Base-by-base conservation (phyloP, 2,329 filamentous ascomycete species). In the Microdochium bolleyi region DNA sequence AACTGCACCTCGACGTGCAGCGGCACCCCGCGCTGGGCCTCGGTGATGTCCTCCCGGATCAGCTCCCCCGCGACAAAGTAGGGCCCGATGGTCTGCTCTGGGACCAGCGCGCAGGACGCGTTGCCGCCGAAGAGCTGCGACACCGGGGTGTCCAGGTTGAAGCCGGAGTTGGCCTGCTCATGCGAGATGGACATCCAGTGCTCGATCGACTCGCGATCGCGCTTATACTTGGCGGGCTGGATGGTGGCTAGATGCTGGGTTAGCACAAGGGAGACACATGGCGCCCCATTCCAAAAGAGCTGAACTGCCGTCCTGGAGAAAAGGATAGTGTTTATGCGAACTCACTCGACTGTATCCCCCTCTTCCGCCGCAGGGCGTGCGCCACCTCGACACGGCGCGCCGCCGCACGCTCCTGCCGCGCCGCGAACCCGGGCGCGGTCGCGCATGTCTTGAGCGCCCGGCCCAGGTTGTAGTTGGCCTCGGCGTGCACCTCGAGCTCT, bases 1-100 rank as follows among this genome's bases (percentile, higher is more conserved):
- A 70, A 64, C 55, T 73, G 69, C 24, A 71, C 52, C 51, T 73
- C 70, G n/a, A 73, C 62, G 55, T 70, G 68, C 14, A 73, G 50
- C 2, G 66, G 64, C 2, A 74, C 62, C 50, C 70, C 70, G 1
- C 54, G 44, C 55, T 71, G 60, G 48, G 60, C 64, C n/a, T 73
- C 70, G 24, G 63, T 65, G 52, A 72, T 60, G 54, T 73, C 66
- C 41, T 51, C 52, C 57, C 70, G 61, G 51, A 72, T 70, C 22
- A 69, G 55, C 58, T 65, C 64, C 24, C 70, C 68, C 22, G 61
- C 61, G 41, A 73, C 66, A 60, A 59, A 65, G 55, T 66, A 65
- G 3, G 63, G 63, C 0, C 63, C 63, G 34, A 65, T 63, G 16
- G 60, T 64, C 27, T 59, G 56, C 50, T 65, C 63, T 7, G 62